phyloP scores from a whole-genome alignment of 2,329 filamentous ascomycete genomes.

The Aschersonia sp. region DNA sequence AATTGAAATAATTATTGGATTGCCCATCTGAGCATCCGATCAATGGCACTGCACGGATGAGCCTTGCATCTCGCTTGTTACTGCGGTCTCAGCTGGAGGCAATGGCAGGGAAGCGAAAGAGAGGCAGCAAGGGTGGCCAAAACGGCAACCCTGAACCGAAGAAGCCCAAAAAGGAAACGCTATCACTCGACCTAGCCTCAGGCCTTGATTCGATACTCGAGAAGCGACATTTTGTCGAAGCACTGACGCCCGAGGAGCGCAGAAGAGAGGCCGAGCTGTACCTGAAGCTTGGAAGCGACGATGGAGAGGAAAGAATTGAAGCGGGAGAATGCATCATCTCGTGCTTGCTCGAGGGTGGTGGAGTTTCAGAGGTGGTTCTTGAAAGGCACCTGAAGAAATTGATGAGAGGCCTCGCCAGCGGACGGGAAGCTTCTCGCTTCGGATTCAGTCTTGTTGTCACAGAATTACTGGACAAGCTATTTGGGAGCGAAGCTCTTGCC shows the following conservation, averaged over 20 bases:
- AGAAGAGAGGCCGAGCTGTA: constrained; percentile 45
- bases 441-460: constrained; percentile 84
- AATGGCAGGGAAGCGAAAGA: constrained; percentile 22
- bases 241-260: constrained; percentile 35
- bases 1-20: constrained; percentile 1
- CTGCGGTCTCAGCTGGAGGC: not conserved
- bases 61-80: not conserved
- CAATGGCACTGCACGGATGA: not conserved
- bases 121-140: constrained; percentile 16
- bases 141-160: constrained; percentile 11
- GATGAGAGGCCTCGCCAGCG: constrained; percentile 78
- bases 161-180: constrained; percentile 15
- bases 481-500: constrained; percentile 32
- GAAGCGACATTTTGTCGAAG: constrained; percentile 33
- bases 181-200: constrained; percentile 7
- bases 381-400: constrained; percentile 49
- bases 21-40: not conserved
- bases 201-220: constrained; percentile 15
- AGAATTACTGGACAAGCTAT: constrained; percentile 61
- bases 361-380: constrained; percentile 36
- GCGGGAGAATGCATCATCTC: constrained; percentile 45
- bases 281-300: constrained; percentile 45
- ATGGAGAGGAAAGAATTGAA: constrained; percentile 36
- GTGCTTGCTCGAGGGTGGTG: constrained; percentile 34
- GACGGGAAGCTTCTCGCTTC: constrained; percentile 72